Base-by-base conservation (phyloP, 1,284 basidiomycete genomes). In the Malassezia obtusa region DNA sequence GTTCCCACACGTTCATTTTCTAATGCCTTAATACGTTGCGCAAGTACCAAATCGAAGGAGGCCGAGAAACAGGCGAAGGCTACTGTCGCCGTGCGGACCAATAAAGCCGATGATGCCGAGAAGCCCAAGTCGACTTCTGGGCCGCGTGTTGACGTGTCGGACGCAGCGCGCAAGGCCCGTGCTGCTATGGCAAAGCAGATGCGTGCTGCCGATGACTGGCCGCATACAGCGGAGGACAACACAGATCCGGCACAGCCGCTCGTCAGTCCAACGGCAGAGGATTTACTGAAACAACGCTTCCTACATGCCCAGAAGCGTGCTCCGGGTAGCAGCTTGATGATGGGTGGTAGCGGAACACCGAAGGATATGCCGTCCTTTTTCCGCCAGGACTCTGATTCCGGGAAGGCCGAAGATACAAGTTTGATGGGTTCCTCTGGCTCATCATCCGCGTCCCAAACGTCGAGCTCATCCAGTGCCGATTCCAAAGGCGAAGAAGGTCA, bases 281-380 rank as follows among this genome's bases (percentile, higher is more conserved):
- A 67, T 33, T 39, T 67, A 28, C 52, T 67, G 25, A 67, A 67
- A 41, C 65, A 67, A 48, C 57, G 65, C 2, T 67, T 67, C 52
- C 56, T 62, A 33, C 63, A 67, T 31, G 65, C 65, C 9, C 65
- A 67, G 49, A 62, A 61, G 37, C 61, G 62, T 14, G 46, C 62
- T n/a, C 51, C 52, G 4, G 49, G 58, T 5, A 50, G 38, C 24
- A 57, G 45, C 11, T 28, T 52, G 22, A 40, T 45, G 45, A 38
- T 46, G 19, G 55, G 55, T 22, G 49, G 49, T 6, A 48, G 54
- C 30, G 49, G 57, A 50, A 50, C 22, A 33, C 5, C 45, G 7
- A 38, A 25, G 2, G 53, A 56, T 14, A 41, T 56, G 36, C 49
- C 49, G 7, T 46, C 43, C 4, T 35, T 56, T n/a, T 50, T 56